Conservation (phyloP, 1,284 basidiomycete species). For the Tausonia pullulans region DNA sequence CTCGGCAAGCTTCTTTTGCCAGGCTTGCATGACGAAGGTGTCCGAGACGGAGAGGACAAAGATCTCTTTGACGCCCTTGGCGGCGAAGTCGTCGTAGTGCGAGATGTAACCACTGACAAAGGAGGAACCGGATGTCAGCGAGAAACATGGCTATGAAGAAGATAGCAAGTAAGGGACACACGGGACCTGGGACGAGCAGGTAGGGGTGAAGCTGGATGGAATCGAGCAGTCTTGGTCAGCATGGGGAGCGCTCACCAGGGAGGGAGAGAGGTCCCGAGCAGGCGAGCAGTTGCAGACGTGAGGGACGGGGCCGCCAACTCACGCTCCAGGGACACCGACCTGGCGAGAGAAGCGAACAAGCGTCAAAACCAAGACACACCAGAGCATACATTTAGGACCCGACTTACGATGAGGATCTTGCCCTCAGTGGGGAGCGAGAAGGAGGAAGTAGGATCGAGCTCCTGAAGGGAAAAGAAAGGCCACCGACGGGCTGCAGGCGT, state of each 20-base stretch:
- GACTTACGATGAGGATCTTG: conserved; percentile 56
- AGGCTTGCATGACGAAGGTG: conserved; percentile 41
- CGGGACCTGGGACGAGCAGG: conserved; percentile 37
- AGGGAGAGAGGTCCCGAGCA: too few species aligned
- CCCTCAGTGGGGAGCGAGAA: conserved; percentile 32
- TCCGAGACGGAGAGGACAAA: conserved; percentile 42
- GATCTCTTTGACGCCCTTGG: conserved; percentile 55
- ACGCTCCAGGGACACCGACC: not conserved
- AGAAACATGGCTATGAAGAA: not conserved
- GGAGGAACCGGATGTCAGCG: conserved; percentile 39
- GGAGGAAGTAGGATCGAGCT: conserved; percentile 11
- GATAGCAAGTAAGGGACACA: conserved; percentile 19
- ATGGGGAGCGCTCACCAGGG: conserved; percentile 1
- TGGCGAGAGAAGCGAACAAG: not conserved
- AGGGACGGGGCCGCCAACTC: conserved; percentile 20
- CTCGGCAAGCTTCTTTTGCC: conserved; percentile 54
- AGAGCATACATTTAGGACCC: conserved; percentile 25
- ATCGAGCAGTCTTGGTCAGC: conserved; percentile 40
- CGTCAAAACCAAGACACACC: not conserved
- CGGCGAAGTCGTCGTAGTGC: conserved; percentile 49
- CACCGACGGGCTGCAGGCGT: too few species aligned
- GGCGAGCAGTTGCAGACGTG: too few species aligned
- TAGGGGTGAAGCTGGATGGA: conserved; percentile 42
- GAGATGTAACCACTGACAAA: conserved; percentile 41
- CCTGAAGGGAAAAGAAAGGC: not conserved